These are phyloP conservation scores for Talaromyces atroroseus DNA, from an alignment of 2,329 filamentous ascomycete species.

Conservation along the genomic window DNA sequence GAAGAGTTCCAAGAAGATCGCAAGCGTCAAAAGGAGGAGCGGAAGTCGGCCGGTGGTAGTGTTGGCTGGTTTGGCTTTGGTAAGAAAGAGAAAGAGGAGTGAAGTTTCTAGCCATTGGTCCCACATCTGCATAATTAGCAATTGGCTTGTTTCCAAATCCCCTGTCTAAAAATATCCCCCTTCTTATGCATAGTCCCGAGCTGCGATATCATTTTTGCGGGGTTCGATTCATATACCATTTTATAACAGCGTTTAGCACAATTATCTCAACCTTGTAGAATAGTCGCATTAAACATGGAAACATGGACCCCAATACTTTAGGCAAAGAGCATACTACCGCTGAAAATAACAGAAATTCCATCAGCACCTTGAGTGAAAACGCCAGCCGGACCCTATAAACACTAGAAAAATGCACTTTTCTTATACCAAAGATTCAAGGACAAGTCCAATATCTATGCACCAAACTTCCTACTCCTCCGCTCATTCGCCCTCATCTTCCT, in stretches of 20 bases:
- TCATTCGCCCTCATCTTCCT: slow-evolving; percentile 64
- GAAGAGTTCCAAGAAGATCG: slow-evolving; percentile 30
- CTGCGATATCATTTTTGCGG: neutral
- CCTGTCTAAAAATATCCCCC: slow-evolving; percentile 5
- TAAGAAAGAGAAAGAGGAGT: slow-evolving; percentile 15
- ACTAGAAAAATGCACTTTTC: slow-evolving; percentile 13
- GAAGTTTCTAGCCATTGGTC: neutral
- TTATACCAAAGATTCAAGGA: neutral
- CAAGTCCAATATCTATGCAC: slow-evolving; percentile 15
- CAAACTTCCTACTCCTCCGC: slow-evolving; percentile 40
- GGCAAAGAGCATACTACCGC: neutral
- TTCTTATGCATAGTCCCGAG: neutral
- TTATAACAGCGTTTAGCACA: neutral
- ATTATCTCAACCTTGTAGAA: neutral
- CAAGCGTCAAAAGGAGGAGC: slow-evolving; percentile 24
- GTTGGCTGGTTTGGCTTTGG: slow-evolving; percentile 16
- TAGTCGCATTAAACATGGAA: neutral
- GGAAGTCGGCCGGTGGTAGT: slow-evolving; percentile 18
- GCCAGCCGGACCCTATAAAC: slow-evolving; percentile 3
- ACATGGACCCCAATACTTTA: too few relatives aligned
- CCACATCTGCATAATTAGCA: neutral
- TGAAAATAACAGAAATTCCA: neutral
- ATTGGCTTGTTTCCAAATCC: slow-evolving; percentile 1
- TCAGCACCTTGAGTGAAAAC: neutral
- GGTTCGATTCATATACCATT: neutral